A percentile compares a stretch with the other conserved stretches of the same genome.
phyloP scores from a whole-genome alignment of 345 rosid genomes.

The Citropsis articulata region DNA sequence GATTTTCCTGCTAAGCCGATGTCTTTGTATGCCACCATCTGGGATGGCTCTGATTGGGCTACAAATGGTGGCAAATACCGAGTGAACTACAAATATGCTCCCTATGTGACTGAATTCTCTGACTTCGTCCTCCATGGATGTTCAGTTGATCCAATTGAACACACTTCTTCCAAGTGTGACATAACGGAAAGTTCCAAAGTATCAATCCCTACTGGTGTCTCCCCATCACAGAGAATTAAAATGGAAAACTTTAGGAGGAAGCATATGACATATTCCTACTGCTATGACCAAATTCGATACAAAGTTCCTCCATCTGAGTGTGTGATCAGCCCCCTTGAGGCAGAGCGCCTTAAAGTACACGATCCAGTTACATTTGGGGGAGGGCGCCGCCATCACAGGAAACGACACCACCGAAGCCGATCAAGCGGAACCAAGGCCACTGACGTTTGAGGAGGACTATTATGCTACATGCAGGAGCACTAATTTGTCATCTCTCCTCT shows the following conservation, averaged over 20 bases:
- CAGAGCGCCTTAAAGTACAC: slow-evolving; percentile 48
- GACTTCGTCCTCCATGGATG: slow-evolving; percentile 84
- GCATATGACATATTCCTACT: slow-evolving; percentile 88
- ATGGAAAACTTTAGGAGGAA: slow-evolving; percentile 71
- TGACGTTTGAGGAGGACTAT: slow-evolving; percentile 16
- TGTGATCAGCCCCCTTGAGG: slow-evolving; percentile 54
- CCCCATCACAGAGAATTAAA: slow-evolving; percentile 42
- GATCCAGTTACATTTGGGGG: slow-evolving; percentile 88
- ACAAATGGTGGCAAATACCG: slow-evolving; percentile 93
- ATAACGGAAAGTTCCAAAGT: slow-evolving; percentile 21
- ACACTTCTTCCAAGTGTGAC: slow-evolving; percentile 51
- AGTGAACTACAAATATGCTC: slow-evolving; percentile 93
- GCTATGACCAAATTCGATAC: slow-evolving; percentile 81
- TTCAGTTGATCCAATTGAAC: slow-evolving; percentile 74
- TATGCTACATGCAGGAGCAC: not conserved
- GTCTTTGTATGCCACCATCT: slow-evolving; percentile 91
- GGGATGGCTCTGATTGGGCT: slow-evolving; percentile 98
- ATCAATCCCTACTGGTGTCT: slow-evolving; percentile 35
- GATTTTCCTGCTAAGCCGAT: slow-evolving; percentile 93
- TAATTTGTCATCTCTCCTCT: slow-evolving; percentile 9
- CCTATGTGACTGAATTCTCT: slow-evolving; percentile 62
- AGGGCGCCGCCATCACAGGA: slow-evolving; percentile 42
- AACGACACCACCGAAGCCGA: slow-evolving; percentile 44
- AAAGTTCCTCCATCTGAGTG: slow-evolving; percentile 67
- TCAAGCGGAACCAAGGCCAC: slow-evolving; percentile 18